These are phyloP conservation scores for Aurantiochytrium sp. DNA, from an alignment of 108 stramenopile genomes.

Conservation along the genomic window DNA sequence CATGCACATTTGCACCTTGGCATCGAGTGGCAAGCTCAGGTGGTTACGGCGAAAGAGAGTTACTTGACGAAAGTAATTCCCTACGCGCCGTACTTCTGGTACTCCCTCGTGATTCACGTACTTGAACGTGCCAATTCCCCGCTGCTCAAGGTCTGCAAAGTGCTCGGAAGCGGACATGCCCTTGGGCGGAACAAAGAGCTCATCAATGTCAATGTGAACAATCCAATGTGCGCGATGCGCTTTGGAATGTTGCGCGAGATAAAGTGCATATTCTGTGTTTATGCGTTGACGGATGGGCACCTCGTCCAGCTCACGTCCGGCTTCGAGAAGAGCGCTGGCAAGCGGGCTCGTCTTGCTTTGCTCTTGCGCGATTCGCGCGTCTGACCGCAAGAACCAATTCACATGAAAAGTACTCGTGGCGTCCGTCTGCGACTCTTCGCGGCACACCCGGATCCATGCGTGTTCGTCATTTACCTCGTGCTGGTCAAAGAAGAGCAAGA, in stretches of 20 bases:
- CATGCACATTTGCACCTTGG: neutral
- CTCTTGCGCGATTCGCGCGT: neutral
- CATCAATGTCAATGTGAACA: neutral
- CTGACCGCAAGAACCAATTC: neutral
- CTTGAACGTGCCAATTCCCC: neutral
- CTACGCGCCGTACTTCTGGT: neutral
- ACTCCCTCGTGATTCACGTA: neutral
- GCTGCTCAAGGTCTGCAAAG: neutral
- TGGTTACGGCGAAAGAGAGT: neutral
- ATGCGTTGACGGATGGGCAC: neutral
- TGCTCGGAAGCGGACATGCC: neutral
- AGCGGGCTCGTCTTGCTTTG: neutral
- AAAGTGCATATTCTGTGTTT: neutral
- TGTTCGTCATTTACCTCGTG: neutral
- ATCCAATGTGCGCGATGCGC: neutral
- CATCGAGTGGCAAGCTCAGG: neutral
- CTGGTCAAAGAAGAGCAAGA: neutral
- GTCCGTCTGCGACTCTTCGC: neutral
- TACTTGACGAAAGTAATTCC: neutral
- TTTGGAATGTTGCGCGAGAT: neutral
- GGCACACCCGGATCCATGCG: neutral
- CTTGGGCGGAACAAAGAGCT: neutral
- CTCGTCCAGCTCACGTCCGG: neutral
- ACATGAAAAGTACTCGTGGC: neutral
- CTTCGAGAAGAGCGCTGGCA: neutral